Evolutionary conservation across 495 filamentous ascomycete species (phyloP).

Genomic region (Penicillium goetzii): DNA sequence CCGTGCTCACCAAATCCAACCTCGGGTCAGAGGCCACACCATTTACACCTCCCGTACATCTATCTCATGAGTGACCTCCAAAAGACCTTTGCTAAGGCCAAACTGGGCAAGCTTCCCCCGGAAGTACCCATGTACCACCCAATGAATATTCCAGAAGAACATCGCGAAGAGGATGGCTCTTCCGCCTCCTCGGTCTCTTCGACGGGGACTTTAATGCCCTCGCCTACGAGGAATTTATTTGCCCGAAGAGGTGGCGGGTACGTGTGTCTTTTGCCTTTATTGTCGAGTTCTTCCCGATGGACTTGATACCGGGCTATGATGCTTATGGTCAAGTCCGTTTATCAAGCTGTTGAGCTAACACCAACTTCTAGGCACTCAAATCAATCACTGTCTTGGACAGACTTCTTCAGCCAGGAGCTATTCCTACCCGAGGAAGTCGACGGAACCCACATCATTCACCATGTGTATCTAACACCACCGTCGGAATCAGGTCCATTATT

Average conservation of each 20-base stretch:
- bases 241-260: constrained; percentile 65
- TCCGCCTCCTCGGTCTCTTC: constrained; percentile 78
- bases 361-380: constrained; percentile 27
- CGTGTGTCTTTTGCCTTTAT: constrained; percentile 21
- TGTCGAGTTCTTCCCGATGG: neutral
- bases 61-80: constrained; percentile 81
- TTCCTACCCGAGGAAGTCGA: constrained; percentile 59
- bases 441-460: constrained; percentile 62
- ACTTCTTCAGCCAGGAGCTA: constrained; percentile 86
- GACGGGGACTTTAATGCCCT: constrained; percentile 85
- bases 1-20: neutral
- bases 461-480: constrained; percentile 79
- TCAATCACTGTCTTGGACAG: constrained; percentile 74
- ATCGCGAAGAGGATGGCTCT: constrained; percentile 66
- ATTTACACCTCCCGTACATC: neutral
- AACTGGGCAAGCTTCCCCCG: constrained; percentile 66
- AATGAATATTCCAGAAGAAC: constrained; percentile 29
- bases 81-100: constrained; percentile 79
- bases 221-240: constrained; percentile 72
- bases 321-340: neutral
- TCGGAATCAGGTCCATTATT: constrained; percentile 71
- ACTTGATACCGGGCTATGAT: neutral
- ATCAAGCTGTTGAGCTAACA: constrained; percentile 17
- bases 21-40: neutral
- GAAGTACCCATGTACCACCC: constrained; percentile 53